A percentile compares a stretch with the other conserved stretches of the same genome.
These are phyloP conservation scores for Phytopythium delawarense DNA, from an alignment of 352 stramenopile genomes.

Conservation along the genomic window DNA sequence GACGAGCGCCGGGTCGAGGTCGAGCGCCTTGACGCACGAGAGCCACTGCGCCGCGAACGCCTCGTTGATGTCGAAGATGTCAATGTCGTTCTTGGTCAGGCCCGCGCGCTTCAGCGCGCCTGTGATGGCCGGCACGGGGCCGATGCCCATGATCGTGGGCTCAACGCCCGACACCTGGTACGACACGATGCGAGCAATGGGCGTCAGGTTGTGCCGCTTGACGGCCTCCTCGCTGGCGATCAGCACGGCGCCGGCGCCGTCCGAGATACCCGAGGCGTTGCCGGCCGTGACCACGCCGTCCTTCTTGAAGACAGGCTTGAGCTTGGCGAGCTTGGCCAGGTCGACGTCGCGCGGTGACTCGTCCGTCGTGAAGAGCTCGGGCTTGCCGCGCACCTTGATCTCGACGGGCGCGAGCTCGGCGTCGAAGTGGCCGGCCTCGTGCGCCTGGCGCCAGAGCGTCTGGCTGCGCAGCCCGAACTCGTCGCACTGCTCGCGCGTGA, in stretches of 20 bases:
- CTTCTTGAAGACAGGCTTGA: constrained; percentile 98
- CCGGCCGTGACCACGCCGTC: constrained; percentile 95
- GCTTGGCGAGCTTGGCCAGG: constrained; percentile 84
- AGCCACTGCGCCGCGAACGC: constrained; percentile 97
- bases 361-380: constrained; percentile 74
- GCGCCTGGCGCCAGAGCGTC: constrained; percentile 87
- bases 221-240: constrained; percentile 93
- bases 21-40: constrained; percentile 95
- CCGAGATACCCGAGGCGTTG: constrained; percentile 96
- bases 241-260: constrained; percentile 94
- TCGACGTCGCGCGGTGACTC: constrained; percentile 79
- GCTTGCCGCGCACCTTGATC: constrained; percentile 91
- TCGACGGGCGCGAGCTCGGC: constrained; percentile 91
- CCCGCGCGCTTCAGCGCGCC: constrained; percentile 88
- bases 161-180: constrained; percentile 94
- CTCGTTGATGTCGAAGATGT: constrained; percentile 99
- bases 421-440: constrained; percentile 92
- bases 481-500: constrained; percentile 94
- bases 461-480: constrained; percentile 94
- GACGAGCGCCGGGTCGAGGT: constrained; percentile 90
- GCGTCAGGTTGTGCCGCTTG: constrained; percentile 90
- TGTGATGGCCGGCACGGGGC: constrained; percentile 93
- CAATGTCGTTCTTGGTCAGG: constrained; percentile 91
- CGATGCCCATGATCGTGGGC: constrained; percentile 97
- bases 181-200: constrained; percentile 90